phyloP scores from a whole-genome alignment of 345 rosid species.

The Cardamine resedifolia region DNA sequence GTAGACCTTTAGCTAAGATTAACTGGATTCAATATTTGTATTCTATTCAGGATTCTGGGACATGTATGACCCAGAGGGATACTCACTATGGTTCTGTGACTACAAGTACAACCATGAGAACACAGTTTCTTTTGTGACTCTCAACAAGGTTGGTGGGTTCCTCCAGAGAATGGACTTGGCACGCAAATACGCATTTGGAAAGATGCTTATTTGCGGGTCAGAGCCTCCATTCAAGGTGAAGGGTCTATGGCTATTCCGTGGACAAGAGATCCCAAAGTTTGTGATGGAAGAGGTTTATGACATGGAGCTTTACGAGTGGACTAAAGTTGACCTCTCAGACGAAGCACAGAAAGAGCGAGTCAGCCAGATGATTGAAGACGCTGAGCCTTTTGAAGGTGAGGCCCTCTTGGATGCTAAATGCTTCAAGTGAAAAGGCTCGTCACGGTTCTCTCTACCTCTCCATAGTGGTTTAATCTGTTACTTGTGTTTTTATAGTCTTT shows the following conservation, averaged over 20 bases:
- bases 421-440: slow-evolving; percentile 60
- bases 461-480: slow-evolving; percentile 12
- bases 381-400: slow-evolving; percentile 90
- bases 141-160: slow-evolving; percentile 95
- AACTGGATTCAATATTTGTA: neutral
- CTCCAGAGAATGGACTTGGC: slow-evolving; percentile 95
- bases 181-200: slow-evolving; percentile 92
- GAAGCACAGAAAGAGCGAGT: slow-evolving; percentile 86
- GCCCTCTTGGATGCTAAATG: slow-evolving; percentile 89
- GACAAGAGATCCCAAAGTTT: slow-evolving; percentile 74
- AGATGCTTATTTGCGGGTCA: slow-evolving; percentile 74
- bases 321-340: slow-evolving; percentile 65
- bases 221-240: slow-evolving; percentile 76
- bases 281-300: slow-evolving; percentile 78
- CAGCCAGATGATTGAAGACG: slow-evolving; percentile 86
- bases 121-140: slow-evolving; percentile 79
- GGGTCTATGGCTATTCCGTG: slow-evolving; percentile 95
- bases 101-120: slow-evolving; percentile 97
- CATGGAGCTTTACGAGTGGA: slow-evolving; percentile 94
- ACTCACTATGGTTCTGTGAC: slow-evolving; percentile 95
- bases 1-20: no score
- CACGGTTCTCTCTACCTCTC: neutral
- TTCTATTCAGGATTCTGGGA: slow-evolving; percentile 85
- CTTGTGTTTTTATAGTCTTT: slow-evolving; percentile 26
- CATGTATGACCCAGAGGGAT: slow-evolving; percentile 96